Percentiles rank a stretch among this genome's conserved stretches.
Evolutionary conservation across 179 eudicot genomes (phyloP).

Genomic region (Heliamphora pulchella): DNA sequence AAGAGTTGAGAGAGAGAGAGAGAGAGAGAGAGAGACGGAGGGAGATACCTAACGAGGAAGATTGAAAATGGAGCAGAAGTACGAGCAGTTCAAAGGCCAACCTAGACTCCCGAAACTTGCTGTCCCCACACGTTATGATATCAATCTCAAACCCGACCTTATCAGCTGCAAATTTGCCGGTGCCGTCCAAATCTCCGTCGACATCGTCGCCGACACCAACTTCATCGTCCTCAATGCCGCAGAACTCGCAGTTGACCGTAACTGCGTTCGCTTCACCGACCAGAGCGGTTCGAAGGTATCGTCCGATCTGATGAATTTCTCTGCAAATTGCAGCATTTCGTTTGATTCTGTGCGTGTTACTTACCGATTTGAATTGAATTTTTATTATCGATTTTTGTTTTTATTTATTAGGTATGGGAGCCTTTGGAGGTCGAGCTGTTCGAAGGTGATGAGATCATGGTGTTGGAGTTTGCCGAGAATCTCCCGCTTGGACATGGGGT

Average conservation of each 20-base stretch:
- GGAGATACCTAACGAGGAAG: too few species aligned
- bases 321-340: background rate
- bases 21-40: background rate
- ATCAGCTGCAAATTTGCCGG: slow-evolving; percentile 59
- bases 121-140: slow-evolving; percentile 57
- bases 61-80: slow-evolving; percentile 16
- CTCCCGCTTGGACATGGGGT: slow-evolving; percentile 61
- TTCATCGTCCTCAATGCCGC: slow-evolving; percentile 73
- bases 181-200: slow-evolving; percentile 40
- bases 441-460: slow-evolving; percentile 69
- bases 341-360: slow-evolving; percentile 1
- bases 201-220: slow-evolving; percentile 46
- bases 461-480: slow-evolving; percentile 60
- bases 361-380: too few species aligned
- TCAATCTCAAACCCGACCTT: slow-evolving; percentile 71
- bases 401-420: slow-evolving; percentile 22
- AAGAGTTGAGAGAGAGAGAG: too few species aligned
- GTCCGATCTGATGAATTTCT: background rate
- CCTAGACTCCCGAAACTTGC: slow-evolving; percentile 66
- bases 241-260: slow-evolving; percentile 44
- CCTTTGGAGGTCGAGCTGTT: slow-evolving; percentile 37
- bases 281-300: slow-evolving; percentile 28
- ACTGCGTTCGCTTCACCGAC: slow-evolving; percentile 41
- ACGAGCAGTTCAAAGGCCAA: slow-evolving; percentile 54
- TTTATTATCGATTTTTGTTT: background rate